These are phyloP conservation scores for Nannochloris sp. DNA, from an alignment of 139 green algal species.

Conservation along the genomic window DNA sequence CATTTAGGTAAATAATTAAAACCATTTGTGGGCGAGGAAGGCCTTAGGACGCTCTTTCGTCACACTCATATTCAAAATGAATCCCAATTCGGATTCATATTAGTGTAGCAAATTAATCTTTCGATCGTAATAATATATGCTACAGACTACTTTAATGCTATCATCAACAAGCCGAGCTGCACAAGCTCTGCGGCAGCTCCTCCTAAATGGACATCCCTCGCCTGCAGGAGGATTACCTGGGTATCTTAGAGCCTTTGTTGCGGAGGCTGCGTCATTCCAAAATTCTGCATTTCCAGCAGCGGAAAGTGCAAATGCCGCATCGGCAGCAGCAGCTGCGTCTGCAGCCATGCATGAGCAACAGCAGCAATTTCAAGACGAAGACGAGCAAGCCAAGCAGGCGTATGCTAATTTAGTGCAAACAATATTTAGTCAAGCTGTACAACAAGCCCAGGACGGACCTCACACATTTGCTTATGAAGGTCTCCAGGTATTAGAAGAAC, in stretches of 20 bases:
- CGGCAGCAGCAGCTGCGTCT: not conserved
- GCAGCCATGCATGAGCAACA: too few relatives aligned
- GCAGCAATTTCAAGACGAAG: too few relatives aligned
- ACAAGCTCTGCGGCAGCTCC: not conserved
- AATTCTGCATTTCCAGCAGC: not conserved
- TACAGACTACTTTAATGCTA: too few relatives aligned
- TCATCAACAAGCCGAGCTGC: too few relatives aligned
- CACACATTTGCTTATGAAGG: slow-evolving; percentile 6
- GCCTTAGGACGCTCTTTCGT: too few relatives aligned
- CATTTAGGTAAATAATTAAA: too few relatives aligned
- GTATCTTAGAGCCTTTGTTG: slow-evolving; percentile 8
- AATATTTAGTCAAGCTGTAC: slow-evolving; percentile 1
- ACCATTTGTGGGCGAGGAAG: too few relatives aligned
- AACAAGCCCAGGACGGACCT: not conserved
- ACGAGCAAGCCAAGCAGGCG: not conserved
- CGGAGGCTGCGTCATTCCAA: slow-evolving; percentile 11
- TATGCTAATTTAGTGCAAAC: slow-evolving; percentile 3
- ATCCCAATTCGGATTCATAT: too few relatives aligned
- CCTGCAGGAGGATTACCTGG: not conserved
- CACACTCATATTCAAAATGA: too few relatives aligned
- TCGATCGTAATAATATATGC: too few relatives aligned
- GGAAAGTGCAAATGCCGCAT: not conserved
- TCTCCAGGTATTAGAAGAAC: slow-evolving; percentile 11
- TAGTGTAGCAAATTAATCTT: too few relatives aligned
- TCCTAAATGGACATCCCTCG: slow-evolving; percentile 2